These are phyloP conservation scores for Bacterosira constricta DNA, from an alignment of 108 stramenopile species.

Conservation along the genomic window DNA sequence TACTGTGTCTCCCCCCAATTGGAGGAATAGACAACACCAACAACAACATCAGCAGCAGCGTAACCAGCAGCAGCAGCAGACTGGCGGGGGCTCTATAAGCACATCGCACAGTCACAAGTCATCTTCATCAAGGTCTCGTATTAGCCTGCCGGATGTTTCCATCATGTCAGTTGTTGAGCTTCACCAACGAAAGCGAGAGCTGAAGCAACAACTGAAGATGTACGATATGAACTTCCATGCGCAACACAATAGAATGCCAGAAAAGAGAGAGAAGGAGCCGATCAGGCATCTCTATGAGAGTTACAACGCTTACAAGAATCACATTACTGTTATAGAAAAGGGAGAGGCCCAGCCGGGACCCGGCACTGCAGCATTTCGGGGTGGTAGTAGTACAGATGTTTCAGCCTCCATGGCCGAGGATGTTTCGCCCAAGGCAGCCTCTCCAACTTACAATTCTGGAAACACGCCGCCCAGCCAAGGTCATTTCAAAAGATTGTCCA, in stretches of 20 bases:
- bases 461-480: constrained; percentile 12
- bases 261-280: constrained; percentile 97
- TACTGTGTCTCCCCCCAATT: constrained; percentile 20
- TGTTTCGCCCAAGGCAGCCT: constrained; percentile 20
- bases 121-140: constrained; percentile 6
- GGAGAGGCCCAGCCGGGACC: constrained; percentile 55
- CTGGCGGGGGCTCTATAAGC: constrained; percentile 10
- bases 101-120: constrained; percentile 20
- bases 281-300: constrained; percentile 95
- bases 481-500: not conserved
- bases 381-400: constrained; percentile 23
- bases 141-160: constrained; percentile 40
- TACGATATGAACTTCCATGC: constrained; percentile 91
- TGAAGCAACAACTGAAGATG: constrained; percentile 88
- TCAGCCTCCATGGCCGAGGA: constrained; percentile 21
- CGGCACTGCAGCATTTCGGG: constrained; percentile 50
- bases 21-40: constrained; percentile 39
- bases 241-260: constrained; percentile 90
- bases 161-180: constrained; percentile 71
- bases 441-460: constrained; percentile 11
- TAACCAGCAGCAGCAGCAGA: constrained; percentile 19
- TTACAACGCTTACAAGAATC: constrained; percentile 91
- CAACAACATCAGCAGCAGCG: too few relatives aligned
- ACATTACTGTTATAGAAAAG: constrained; percentile 70
- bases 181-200: constrained; percentile 73